phyloP scores from a whole-genome alignment of 129 eudicot species.

The Erigeron canadensis region DNA sequence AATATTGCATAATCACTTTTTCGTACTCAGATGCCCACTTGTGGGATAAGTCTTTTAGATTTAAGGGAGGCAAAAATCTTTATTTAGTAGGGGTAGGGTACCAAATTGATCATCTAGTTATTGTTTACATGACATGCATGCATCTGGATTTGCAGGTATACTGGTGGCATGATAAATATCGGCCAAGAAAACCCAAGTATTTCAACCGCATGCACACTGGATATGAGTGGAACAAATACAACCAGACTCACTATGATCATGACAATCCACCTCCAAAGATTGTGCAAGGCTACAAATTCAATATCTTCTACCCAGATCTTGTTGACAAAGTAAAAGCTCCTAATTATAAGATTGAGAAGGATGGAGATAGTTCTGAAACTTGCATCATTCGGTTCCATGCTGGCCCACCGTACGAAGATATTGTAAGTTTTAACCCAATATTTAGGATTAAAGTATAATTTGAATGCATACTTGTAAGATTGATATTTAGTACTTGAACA shows the following conservation, averaged over 20 bases:
- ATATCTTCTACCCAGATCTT: constrained; percentile 88
- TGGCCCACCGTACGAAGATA: constrained; percentile 97
- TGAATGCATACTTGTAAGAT: not conserved
- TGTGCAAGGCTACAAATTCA: constrained; percentile 94
- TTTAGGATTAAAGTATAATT: not conserved
- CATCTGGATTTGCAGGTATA: constrained; percentile 60
- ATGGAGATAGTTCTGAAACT: constrained; percentile 97
- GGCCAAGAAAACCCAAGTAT: constrained; percentile 94
- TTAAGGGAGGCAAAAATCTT: too few relatives aligned
- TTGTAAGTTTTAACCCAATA: constrained; percentile 46
- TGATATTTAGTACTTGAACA: not conserved
- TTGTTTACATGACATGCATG: not conserved
- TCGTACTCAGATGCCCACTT: not conserved
- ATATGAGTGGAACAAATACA: constrained; percentile 73
- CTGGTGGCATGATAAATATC: constrained; percentile 99
- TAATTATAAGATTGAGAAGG: constrained; percentile 71
- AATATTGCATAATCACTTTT: too few relatives aligned
- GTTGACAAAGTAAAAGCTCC: constrained; percentile 93
- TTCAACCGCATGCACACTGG: constrained; percentile 96
- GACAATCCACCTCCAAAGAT: constrained; percentile 97
- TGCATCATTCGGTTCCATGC: constrained; percentile 96
- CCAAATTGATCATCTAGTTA: not conserved
- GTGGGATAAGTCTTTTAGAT: not conserved
- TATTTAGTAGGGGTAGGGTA: not conserved
- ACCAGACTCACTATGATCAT: constrained; percentile 91